These are phyloP conservation scores for Capsella bursapastoris DNA, from an alignment of 345 rosid species.

Conservation along the genomic window DNA sequence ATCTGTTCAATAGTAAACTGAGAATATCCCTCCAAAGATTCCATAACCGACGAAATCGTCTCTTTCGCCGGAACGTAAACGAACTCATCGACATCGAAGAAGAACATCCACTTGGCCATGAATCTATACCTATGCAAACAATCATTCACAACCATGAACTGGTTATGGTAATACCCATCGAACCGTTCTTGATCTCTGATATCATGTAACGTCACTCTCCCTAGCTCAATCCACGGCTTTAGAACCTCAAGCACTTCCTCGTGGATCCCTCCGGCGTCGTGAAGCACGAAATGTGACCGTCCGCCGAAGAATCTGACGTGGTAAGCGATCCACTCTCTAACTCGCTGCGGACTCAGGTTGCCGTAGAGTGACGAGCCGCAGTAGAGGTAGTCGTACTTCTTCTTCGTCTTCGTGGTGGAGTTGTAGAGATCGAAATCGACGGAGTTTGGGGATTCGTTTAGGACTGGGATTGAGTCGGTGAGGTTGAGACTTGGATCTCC, in stretches of 20 bases:
- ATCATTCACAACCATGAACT: slow-evolving; percentile 91
- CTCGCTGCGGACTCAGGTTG: slow-evolving; percentile 73
- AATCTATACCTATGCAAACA: slow-evolving; percentile 84
- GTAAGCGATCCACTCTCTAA: slow-evolving; percentile 89
- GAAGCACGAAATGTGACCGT: slow-evolving; percentile 76
- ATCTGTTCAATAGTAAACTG: slow-evolving; percentile 86
- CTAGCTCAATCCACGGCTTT: slow-evolving; percentile 92
- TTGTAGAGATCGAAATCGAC: slow-evolving; percentile 50
- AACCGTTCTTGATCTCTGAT: slow-evolving; percentile 82
- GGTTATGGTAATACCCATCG: slow-evolving; percentile 95
- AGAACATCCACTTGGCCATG: slow-evolving; percentile 85
- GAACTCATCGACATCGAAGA: slow-evolving; percentile 89
- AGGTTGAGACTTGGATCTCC: slow-evolving; percentile 59
- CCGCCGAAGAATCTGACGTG: slow-evolving; percentile 75
- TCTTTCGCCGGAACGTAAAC: slow-evolving; percentile 61
- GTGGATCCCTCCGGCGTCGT: slow-evolving; percentile 91
- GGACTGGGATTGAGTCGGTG: slow-evolving; percentile 63
- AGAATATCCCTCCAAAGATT: slow-evolving; percentile 60
- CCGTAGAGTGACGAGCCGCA: slow-evolving; percentile 92
- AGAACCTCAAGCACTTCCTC: slow-evolving; percentile 74
- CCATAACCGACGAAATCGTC: slow-evolving; percentile 62
- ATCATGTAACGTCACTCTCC: slow-evolving; percentile 81
- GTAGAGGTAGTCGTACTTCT: slow-evolving; percentile 79
- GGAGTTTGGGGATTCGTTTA: slow-evolving; percentile 55
- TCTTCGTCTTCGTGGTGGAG: slow-evolving; percentile 14